phyloP scores from a whole-genome alignment of 345 rosid species.

The Eutrema yunnanense region DNA sequence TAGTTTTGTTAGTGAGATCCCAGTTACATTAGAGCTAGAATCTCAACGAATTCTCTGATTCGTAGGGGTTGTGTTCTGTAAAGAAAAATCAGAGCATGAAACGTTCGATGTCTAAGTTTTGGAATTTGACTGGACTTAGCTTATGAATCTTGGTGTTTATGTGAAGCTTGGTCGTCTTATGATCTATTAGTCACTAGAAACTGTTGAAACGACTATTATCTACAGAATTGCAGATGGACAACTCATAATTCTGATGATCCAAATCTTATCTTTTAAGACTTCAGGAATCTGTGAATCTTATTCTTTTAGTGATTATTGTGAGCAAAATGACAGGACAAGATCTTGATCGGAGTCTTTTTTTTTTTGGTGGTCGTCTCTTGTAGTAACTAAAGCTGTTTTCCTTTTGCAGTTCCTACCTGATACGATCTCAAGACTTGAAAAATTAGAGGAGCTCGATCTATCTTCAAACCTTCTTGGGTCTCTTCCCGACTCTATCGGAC shows the following conservation, averaged over 20 bases:
- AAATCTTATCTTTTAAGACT: neutral
- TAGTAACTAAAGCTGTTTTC: neutral
- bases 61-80: neutral
- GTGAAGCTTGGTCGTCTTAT: neutral
- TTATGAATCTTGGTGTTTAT: neutral
- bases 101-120: neutral
- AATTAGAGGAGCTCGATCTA: conserved; percentile 66
- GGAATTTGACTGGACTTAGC: neutral
- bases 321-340: neutral
- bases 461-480: conserved; percentile 55
- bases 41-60: neutral
- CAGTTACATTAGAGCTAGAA: neutral
- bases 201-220: neutral
- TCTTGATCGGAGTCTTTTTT: neutral
- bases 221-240: neutral
- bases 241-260: neutral
- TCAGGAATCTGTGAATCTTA: neutral
- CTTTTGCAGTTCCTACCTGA: conserved; percentile 75
- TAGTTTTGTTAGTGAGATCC: neutral
- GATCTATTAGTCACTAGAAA: neutral
- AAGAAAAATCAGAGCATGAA: neutral
- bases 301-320: neutral
- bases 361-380: neutral
- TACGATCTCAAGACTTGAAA: conserved; percentile 60
- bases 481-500: conserved; percentile 82